phyloP scores from a whole-genome alignment of 2,329 filamentous ascomycete genomes.

The Fusarium sp. region DNA sequence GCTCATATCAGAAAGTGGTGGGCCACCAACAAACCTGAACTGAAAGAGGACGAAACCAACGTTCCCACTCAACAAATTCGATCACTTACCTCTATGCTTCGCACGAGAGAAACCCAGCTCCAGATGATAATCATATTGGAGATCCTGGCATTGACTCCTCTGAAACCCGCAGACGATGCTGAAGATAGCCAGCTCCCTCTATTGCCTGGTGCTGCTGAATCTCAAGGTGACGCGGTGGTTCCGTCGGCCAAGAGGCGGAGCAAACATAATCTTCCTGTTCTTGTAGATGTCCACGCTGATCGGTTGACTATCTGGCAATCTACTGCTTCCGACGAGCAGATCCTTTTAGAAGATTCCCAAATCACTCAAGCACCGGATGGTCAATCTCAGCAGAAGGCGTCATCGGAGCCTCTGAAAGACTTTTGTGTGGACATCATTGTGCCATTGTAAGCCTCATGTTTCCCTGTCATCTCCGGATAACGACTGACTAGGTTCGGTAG shows the following conservation, averaged over 20 bases:
- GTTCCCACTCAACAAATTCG: constrained; percentile 64
- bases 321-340: constrained; percentile 69
- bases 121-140: constrained; percentile 85
- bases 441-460: constrained; percentile 70
- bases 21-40: constrained; percentile 64
- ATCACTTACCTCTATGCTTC: constrained; percentile 71
- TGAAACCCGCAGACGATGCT: constrained; percentile 53
- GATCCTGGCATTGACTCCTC: constrained; percentile 74
- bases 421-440: constrained; percentile 85
- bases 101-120: constrained; percentile 80
- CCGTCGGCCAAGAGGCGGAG: constrained; percentile 62
- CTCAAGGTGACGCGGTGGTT: constrained; percentile 44
- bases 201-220: constrained; percentile 51
- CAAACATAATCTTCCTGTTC: constrained; percentile 70
- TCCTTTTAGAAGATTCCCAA: constrained; percentile 61
- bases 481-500: constrained; percentile 59
- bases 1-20: constrained; percentile 76
- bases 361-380: constrained; percentile 46
- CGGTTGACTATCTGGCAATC: constrained; percentile 87
- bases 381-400: constrained; percentile 52
- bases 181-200: constrained; percentile 60
- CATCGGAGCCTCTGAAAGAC: constrained; percentile 73
- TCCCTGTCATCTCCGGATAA: not conserved
- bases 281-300: constrained; percentile 80
- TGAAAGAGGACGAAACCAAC: constrained; percentile 59